phyloP scores from a whole-genome alignment of 257 asterid genomes.

The Echites panduratus region DNA sequence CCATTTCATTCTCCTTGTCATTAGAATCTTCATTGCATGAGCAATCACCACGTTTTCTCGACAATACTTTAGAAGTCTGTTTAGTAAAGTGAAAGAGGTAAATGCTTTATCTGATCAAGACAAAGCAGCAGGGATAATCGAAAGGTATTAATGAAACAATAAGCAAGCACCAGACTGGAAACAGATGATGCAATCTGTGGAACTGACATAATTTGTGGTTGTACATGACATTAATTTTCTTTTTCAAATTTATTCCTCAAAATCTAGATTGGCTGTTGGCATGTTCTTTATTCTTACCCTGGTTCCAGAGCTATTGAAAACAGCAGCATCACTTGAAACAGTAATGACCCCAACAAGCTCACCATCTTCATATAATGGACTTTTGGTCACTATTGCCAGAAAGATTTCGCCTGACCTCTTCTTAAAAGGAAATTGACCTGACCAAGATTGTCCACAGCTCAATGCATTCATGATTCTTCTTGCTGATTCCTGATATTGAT shows the following conservation, averaged over 20 bases:
- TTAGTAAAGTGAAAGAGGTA: conserved; percentile 12
- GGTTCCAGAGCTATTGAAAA: conserved; percentile 31
- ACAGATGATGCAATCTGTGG: conserved; percentile 41
- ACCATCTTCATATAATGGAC: conserved; percentile 59
- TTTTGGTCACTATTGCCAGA: conserved; percentile 60
- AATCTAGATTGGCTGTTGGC: conserved; percentile 23
- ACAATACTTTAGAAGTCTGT: conserved; percentile 56
- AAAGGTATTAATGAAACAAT: conserved; percentile 10
- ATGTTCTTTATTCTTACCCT: conserved; percentile 21
- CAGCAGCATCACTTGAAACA: conserved; percentile 65
- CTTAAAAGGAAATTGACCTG: conserved; percentile 63
- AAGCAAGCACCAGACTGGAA: conserved; percentile 57
- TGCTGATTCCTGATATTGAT: conserved; percentile 33
- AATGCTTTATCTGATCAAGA: conserved; percentile 8
- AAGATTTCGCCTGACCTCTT: conserved; percentile 49
- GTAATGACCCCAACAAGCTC: conserved; percentile 57
- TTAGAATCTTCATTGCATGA: conserved; percentile 20
- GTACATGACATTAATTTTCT: conserved; percentile 32
- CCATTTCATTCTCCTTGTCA: conserved; percentile 28
- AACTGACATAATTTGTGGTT: conserved; percentile 27
- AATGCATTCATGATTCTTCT: conserved; percentile 29
- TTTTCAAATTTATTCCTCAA: conserved; percentile 33
- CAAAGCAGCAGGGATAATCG: conserved; percentile 10
- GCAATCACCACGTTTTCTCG: conserved; percentile 29
- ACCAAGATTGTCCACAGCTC: conserved; percentile 52